phyloP scores from a whole-genome alignment of 345 rosid genomes.

The Aegle marmelos region DNA sequence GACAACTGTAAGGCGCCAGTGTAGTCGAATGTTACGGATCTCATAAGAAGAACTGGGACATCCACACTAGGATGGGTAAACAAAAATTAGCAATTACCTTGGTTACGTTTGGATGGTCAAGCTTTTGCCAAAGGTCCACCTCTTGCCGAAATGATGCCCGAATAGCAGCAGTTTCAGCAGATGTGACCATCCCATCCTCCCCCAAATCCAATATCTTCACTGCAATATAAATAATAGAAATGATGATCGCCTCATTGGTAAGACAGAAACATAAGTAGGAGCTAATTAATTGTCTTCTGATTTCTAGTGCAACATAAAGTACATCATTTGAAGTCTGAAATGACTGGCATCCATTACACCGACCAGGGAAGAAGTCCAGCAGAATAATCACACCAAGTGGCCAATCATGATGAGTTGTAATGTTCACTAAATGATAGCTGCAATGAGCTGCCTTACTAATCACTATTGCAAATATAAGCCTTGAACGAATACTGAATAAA shows the following conservation, averaged over 20 bases:
- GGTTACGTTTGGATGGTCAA: constrained; percentile 79
- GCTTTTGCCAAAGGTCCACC: constrained; percentile 92
- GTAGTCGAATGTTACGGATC: not conserved
- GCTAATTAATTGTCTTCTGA: not conserved
- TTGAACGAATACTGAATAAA: not conserved
- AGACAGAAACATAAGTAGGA: not conserved
- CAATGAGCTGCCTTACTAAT: not conserved
- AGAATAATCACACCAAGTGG: not conserved
- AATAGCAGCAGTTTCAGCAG: constrained; percentile 54
- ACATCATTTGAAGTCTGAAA: not conserved
- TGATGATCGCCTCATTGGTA: constrained; percentile 5
- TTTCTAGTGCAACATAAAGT: not conserved
- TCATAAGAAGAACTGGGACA: not conserved
- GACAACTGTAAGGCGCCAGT: not conserved
- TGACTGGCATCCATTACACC: not conserved
- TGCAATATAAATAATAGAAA: constrained; percentile 18
- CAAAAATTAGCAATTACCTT: constrained; percentile 35
- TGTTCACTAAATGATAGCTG: not conserved
- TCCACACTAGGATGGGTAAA: not conserved
- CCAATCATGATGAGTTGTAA: not conserved
- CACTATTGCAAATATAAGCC: not conserved
- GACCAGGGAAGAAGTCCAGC: not conserved
- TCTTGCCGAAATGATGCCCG: constrained; percentile 76
- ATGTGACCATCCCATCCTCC: constrained; percentile 61
- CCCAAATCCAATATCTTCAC: constrained; percentile 87